Base-by-base conservation (phyloP, 345 rosid species). In the Schrenkiella parvula region DNA sequence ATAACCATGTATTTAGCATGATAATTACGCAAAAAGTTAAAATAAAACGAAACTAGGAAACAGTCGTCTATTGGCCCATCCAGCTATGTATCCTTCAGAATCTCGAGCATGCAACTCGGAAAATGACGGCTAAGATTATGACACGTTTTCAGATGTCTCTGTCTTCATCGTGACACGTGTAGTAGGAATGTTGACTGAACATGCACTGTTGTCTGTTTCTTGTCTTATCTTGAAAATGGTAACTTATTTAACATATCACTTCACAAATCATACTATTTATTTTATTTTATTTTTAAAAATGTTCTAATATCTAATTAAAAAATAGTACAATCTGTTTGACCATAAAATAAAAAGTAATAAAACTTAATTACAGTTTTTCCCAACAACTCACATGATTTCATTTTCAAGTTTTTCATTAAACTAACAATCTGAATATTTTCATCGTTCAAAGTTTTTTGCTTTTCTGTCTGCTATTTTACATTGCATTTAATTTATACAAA, bases 161-260 rank as follows among this genome's bases (percentile, higher is more conserved):
- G 21, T 29, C 25, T 11, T 2, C 8, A 3, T 55, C 28, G 66
- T 23, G 17, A 59, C 47, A 47, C 67, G 67, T 59, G 50, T 58
- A 56, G 0, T 17, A 13, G 15, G 55, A 69, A 15, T 59, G 32
- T 61, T 61, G 75, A 71, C 75, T 71, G 53, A 71, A 50, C 52
- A 37, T 48, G 22, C 1, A 61, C 29, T 18, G 12, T 71, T 61
- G 75, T 50, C 51, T 38, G 18, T 28, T 60, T 71, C 41, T 69
- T 70, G 58, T 57, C 10, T 35, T 58, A 34, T 70, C 57, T 58
- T 34, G 28, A 47, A 58, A 70, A 35, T 58, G n/a, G n/a, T n/a
- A n/a, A n/a, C n/a, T n/a, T n/a, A n/a, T n/a, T n/a, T n/a, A n/a
- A n/a, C n/a, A n/a, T n/a, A n/a, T n/a, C n/a, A n/a, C n/a, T n/a